Base-by-base conservation (phyloP, 805 yeast species). In the Suhomyces kilbournensis region DNA sequence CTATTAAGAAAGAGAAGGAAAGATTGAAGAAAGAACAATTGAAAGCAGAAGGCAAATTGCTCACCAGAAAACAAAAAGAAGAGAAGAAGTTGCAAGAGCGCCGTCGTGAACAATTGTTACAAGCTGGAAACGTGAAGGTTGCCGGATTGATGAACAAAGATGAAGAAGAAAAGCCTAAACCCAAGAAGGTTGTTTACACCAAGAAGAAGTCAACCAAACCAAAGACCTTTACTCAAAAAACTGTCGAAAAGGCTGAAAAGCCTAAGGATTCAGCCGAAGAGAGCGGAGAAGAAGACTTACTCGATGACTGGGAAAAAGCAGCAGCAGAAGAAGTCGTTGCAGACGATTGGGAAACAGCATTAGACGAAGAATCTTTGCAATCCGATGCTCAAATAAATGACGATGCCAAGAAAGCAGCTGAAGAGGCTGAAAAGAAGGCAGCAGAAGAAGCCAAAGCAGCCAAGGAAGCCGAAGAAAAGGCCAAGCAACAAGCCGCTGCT, bases 31-130 rank as follows among this genome's bases (percentile, higher is more conserved):
- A 82, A 60, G 99, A 94, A 64, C 93, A 90, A 74, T 83, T 94
- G 69, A 90, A 89, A 74, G 94, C 97, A 34, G 97, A 93, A 73
- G 99, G 99, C 65, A 94, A 94, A 68, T 84, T 86, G 51, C 75
- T 94, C 66, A 88, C 97, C 54, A 94, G 90, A 77, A 93, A 92
- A 68, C 99, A 94, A 78, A 90, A 88, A 73, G 97, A 91, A 71
- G 96, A 91, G 68, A 88, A 89, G 75, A 89, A 85, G 50, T 71
- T 85, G 40, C 82, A 85, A 63, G 97, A 93, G 66, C 88, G 88
- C 68, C 90, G 98, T 75, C 88, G 96, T 70, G 88, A 88, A 58
- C 91, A 86, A 63, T 77, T 93, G 56, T 78, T 93, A 58, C 85
- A 85, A 53, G 75, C 91, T 34, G 88, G 90, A 56, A 82, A 83